Percentiles rank a stretch among this genome's conserved stretches.
Evolutionary conservation across 495 filamentous ascomycete genomes (phyloP).

Genomic region (Lepidopterella palustris): DNA sequence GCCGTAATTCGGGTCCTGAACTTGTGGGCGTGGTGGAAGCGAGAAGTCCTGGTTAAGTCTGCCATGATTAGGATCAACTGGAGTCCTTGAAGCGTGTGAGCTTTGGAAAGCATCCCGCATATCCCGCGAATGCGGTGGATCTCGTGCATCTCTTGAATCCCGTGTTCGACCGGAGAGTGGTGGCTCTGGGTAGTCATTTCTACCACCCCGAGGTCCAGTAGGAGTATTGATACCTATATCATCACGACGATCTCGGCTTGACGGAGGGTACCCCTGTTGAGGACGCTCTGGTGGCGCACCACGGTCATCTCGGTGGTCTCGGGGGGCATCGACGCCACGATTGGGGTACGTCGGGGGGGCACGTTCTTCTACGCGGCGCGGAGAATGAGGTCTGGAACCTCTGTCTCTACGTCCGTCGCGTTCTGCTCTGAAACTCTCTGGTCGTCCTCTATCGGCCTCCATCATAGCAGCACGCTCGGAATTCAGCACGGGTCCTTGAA

Average conservation of each 20-base stretch:
- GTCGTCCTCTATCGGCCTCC: slow-evolving; percentile 20
- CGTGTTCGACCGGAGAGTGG: slow-evolving; percentile 11
- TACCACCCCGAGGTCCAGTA: slow-evolving; percentile 32
- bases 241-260: slow-evolving; percentile 29
- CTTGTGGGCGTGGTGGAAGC: slow-evolving; percentile 19
- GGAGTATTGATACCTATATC: slow-evolving; percentile 22
- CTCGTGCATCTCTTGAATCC: no score
- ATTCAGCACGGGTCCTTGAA: slow-evolving; percentile 39
- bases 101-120: slow-evolving; percentile 27
- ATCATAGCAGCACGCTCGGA: slow-evolving; percentile 54
- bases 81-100: slow-evolving; percentile 10
- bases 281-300: slow-evolving; percentile 11
- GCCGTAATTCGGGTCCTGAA: slow-evolving; percentile 39
- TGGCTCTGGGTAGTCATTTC: slow-evolving; percentile 7
- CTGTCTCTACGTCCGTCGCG: slow-evolving; percentile 45
- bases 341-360: slow-evolving; percentile 31
- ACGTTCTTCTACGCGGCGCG: slow-evolving; percentile 42
- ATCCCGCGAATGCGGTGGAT: slow-evolving; percentile 4
- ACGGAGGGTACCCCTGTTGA: slow-evolving; percentile 2
- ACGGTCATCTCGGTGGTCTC: slow-evolving; percentile 42
- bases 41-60: slow-evolving; percentile 28
- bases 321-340: slow-evolving; percentile 35
- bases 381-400: slow-evolving; percentile 45
- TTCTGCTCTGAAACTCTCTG: slow-evolving; percentile 22
- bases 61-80: slow-evolving; percentile 24